Base-by-base conservation (phyloP, 768 basidiomycete species). In the Cystobasidium onofrii region DNA sequence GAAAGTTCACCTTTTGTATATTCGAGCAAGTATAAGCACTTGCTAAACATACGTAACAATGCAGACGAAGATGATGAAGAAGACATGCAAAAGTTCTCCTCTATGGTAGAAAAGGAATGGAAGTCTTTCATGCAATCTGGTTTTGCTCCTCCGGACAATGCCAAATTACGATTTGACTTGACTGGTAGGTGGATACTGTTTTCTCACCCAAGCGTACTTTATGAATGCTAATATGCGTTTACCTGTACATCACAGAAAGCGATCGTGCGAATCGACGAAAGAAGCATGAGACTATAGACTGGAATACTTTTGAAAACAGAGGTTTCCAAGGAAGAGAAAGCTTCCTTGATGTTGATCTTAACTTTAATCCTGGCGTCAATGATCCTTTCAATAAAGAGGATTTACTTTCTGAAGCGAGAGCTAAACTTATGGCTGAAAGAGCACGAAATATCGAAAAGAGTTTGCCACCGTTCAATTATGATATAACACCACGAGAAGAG, bases 91-190 rank as follows among this genome's bases (percentile, higher is more conserved):
- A 64, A 41, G 43, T 74, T 46, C 62, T 31, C 61, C 25, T 74
- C 61, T 39, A 43, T 74, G 0, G 74, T 79, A 23, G 76, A 79
- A 39, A 88, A 86, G 76, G 90, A 91, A 78, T 92, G 91, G 91
- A 86, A 86, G 18, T 84, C 88, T 29, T 87, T 92, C 46, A 85
- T 87, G 0, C 87, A 97, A 75, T 86, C 86, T 7, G 83, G 83
- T 18, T 77, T 78, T 65, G 79, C 84, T 34, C 85, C 82, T 31
- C n/a, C 41, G 33, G 82, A 83, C 57, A 84, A 87, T 76, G 89
- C 87, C 81, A 90, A 90, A 81, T 84, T 98, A 36, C 87, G 92
- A 79, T 98, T 99, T 81, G 94, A 98, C 80, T 81, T 97, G 75
- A 94, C 88, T 0, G 69, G 69, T 71, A 27, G 13, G 54, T 71